phyloP scores from a whole-genome alignment of 805 yeast species.

The Metschnikowia lunata region DNA sequence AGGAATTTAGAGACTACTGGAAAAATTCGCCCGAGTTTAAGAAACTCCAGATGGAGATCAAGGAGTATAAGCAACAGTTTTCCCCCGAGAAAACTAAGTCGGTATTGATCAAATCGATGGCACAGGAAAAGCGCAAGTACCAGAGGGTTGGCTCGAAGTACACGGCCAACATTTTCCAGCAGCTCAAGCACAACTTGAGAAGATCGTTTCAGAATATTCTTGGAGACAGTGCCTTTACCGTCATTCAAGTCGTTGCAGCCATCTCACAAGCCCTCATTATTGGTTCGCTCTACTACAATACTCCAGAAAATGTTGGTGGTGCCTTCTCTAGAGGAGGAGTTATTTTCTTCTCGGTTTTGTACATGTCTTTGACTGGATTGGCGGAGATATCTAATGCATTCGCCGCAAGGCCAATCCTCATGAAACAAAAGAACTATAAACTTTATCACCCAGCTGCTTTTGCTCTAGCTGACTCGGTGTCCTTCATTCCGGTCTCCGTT shows the following conservation, averaged over 20 bases:
- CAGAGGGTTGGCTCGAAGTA: constrained; percentile 38
- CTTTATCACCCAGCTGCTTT: constrained; percentile 29
- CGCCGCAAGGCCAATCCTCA: constrained; percentile 22
- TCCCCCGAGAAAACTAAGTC: constrained; percentile 17
- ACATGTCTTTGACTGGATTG: constrained; percentile 45
- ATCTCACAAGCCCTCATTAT: constrained; percentile 54
- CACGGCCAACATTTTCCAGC: constrained; percentile 43
- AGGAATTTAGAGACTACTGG: constrained; percentile 62
- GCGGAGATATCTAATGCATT: constrained; percentile 39
- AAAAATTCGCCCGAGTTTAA: constrained; percentile 35
- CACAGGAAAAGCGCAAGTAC: constrained; percentile 35
- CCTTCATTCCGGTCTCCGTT: constrained; percentile 33
- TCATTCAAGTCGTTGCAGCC: constrained; percentile 45
- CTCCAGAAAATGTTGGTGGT: constrained; percentile 47
- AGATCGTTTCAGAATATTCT: constrained; percentile 53
- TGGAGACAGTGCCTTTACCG: constrained; percentile 53
- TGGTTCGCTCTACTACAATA: constrained; percentile 59
- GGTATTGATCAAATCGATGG: constrained; percentile 30
- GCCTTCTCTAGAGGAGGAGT: constrained; percentile 65
- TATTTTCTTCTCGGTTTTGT: constrained; percentile 55
- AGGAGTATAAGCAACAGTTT: constrained; percentile 7
- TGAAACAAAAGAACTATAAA: constrained; percentile 27
- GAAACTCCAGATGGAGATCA: constrained; percentile 21
- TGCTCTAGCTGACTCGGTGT: constrained; percentile 22
- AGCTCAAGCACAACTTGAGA: constrained; percentile 43